These are phyloP conservation scores for Cladophialophora carrionii DNA, from an alignment of 2,329 filamentous ascomycete genomes.

Conservation along the genomic window DNA sequence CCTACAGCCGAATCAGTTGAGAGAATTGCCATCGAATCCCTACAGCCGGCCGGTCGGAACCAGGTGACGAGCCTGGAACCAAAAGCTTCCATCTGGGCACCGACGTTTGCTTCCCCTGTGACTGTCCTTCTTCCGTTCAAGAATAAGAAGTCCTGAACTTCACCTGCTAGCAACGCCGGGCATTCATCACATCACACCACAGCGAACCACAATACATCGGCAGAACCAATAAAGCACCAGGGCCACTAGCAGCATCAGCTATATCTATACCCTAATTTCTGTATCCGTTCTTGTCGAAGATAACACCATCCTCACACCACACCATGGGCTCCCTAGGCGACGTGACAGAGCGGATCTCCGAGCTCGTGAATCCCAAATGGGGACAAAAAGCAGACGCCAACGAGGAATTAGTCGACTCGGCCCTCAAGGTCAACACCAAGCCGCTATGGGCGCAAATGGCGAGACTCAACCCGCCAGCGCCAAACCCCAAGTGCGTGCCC, in stretches of 20 bases:
- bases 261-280: background rate
- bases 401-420: constrained; percentile 26
- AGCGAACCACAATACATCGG: no score
- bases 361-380: constrained; percentile 15
- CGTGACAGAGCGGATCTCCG: constrained; percentile 19
- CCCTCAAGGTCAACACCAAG: constrained; percentile 35
- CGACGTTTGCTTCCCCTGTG: background rate
- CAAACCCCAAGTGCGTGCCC: constrained; percentile 32
- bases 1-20: background rate
- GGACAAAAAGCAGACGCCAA: constrained; percentile 21
- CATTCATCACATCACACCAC: background rate
- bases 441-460: constrained; percentile 59
- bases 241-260: background rate
- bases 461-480: constrained; percentile 41
- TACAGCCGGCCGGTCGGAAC: background rate
- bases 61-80: background rate
- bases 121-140: background rate
- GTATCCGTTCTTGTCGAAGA: background rate
- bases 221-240: background rate
- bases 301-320: background rate
- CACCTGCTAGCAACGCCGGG: background rate
- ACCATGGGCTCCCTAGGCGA: constrained; percentile 22
- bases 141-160: background rate
- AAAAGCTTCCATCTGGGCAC: constrained; percentile 2
- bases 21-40: background rate